A percentile compares a stretch with the other conserved stretches of the same genome.
phyloP scores from a whole-genome alignment of 2,329 filamentous ascomycete genomes.

The Nectriaceae sp. region DNA sequence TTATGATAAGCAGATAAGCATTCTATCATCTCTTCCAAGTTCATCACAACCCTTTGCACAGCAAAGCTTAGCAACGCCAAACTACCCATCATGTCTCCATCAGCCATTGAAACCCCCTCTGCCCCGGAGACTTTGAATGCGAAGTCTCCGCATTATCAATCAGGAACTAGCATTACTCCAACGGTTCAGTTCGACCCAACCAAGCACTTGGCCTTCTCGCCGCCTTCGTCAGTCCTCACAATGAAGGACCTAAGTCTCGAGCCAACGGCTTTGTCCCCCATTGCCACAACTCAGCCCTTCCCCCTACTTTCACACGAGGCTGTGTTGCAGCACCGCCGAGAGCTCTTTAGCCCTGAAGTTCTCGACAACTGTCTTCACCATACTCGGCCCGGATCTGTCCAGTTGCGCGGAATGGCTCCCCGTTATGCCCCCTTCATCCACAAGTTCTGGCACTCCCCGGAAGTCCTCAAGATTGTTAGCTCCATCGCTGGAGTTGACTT shows the following conservation, averaged over 20 bases:
- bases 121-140: not conserved
- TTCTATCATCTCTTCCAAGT: not conserved
- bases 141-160: not conserved
- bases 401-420: conserved; percentile 31
- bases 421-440: conserved; percentile 35
- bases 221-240: conserved; percentile 15
- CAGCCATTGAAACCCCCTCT: conserved; percentile 8
- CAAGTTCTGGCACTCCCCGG: conserved; percentile 54
- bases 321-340: conserved; percentile 20
- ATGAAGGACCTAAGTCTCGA: conserved; percentile 25
- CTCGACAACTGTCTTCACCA: conserved; percentile 33
- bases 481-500: conserved; percentile 60
- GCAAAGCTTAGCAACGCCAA: too few relatives aligned
- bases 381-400: conserved; percentile 28
- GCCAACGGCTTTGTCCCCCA: conserved; percentile 21
- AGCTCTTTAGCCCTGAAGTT: conserved; percentile 25
- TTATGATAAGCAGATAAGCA: not conserved
- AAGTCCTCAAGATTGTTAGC: conserved; percentile 55
- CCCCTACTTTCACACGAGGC: conserved; percentile 28
- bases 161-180: not conserved
- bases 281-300: conserved; percentile 34
- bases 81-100: conserved; percentile 20
- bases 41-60: too few relatives aligned
- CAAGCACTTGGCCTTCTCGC: conserved; percentile 22
- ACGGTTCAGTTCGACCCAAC: conserved; percentile 12